Evolutionary conservation across 805 yeast species (phyloP).

Genomic region (Ogataea siamensis): DNA sequence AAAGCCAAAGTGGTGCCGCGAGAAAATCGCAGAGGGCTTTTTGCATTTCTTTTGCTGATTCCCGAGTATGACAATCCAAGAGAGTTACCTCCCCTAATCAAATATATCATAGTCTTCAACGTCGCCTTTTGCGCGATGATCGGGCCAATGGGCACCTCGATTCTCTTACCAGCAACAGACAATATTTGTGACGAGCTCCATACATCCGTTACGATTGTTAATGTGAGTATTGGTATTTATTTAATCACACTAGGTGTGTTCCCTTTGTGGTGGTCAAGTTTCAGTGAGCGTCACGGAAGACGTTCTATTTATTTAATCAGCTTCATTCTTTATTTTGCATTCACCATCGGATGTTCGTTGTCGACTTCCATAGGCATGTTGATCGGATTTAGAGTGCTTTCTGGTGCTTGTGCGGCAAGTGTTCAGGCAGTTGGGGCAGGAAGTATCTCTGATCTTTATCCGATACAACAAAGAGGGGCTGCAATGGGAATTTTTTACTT

Average conservation of each 20-base stretch:
- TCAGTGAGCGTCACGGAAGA: conserved; percentile 74
- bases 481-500: conserved; percentile 80
- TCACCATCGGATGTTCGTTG: conserved; percentile 70
- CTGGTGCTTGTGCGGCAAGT: conserved; percentile 81
- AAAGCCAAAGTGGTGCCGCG: conserved; percentile 34
- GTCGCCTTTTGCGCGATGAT: conserved; percentile 73
- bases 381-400: conserved; percentile 64
- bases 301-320: conserved; percentile 70
- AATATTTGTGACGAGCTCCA: conserved; percentile 52
- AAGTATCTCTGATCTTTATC: conserved; percentile 71
- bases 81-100: conserved; percentile 50
- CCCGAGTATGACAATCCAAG: conserved; percentile 78
- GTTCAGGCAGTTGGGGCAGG: conserved; percentile 93
- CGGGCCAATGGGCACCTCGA: conserved; percentile 90
- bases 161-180: conserved; percentile 74
- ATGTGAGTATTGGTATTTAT: conserved; percentile 79
- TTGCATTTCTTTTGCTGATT: conserved; percentile 47
- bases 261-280: conserved; percentile 87
- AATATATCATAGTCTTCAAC: conserved; percentile 55
- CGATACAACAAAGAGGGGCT: conserved; percentile 65
- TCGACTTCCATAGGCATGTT: conserved; percentile 59
- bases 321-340: conserved; percentile 59
- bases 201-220: conserved; percentile 60
- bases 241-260: conserved; percentile 70
- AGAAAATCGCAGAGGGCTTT: conserved; percentile 55